Evolutionary conservation across 352 stramenopile species (phyloP).

Genomic region (Phytophthora fragariaefolia): DNA sequence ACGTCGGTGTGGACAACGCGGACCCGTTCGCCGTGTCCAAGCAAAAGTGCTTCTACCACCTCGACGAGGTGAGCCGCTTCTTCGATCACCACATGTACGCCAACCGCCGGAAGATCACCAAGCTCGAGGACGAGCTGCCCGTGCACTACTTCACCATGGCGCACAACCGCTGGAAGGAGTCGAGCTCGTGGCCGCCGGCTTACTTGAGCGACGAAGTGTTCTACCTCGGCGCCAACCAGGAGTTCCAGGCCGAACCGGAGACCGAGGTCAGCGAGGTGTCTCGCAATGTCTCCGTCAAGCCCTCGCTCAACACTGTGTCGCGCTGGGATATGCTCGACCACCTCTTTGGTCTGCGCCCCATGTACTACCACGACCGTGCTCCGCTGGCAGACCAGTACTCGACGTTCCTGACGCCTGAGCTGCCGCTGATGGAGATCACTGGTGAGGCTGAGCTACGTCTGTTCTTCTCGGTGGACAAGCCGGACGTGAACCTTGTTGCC

Average conservation of each 20-base stretch:
- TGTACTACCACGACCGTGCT: conserved; percentile 82
- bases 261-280: conserved; percentile 40
- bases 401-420: conserved; percentile 68
- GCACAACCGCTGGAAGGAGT: conserved; percentile 80
- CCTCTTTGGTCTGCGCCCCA: conserved; percentile 73
- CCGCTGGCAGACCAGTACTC: conserved; percentile 54
- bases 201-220: conserved; percentile 59
- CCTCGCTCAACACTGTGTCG: conserved; percentile 57
- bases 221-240: conserved; percentile 57
- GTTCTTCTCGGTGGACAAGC: conserved; percentile 82
- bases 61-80: conserved; percentile 87
- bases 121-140: conserved; percentile 70
- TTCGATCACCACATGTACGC: conserved; percentile 83
- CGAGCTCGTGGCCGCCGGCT: conserved; percentile 62
- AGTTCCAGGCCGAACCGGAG: conserved; percentile 59
- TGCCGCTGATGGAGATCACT: conserved; percentile 71
- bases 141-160: conserved; percentile 86
- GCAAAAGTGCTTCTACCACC: conserved; percentile 86
- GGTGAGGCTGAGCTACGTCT: conserved; percentile 75
- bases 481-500: conserved; percentile 69
- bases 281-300: conserved; percentile 49
- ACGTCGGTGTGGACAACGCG: conserved; percentile 81
- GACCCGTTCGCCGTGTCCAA: conserved; percentile 83
- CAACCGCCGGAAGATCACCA: conserved; percentile 61
- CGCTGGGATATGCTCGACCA: conserved; percentile 80